Conservation (phyloP, 805 yeast species). For the Isabelozyma heimii region DNA sequence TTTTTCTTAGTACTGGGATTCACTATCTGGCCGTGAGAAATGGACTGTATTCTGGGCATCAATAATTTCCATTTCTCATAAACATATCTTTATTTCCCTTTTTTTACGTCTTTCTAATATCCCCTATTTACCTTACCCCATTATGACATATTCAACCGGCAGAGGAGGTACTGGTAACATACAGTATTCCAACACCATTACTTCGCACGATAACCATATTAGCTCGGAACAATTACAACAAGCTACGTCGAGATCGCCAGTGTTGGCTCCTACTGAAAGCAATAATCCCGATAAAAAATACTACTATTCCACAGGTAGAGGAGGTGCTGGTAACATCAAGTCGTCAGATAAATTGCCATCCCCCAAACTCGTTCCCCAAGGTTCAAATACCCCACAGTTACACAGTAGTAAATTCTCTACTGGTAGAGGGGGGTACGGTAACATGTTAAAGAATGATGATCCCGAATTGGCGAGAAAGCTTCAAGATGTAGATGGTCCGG, state of each 20-base stretch:
- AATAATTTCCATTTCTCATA: background rate
- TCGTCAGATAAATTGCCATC: conserved; percentile 42
- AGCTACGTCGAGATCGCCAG: background rate
- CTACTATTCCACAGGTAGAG: conserved; percentile 69
- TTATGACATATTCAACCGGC: conserved; percentile 32
- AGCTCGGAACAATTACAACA: background rate
- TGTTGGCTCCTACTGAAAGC: conserved; percentile 13
- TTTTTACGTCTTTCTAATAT: background rate
- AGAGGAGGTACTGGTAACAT: conserved; percentile 41
- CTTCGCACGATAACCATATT: conserved; percentile 15
- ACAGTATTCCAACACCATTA: conserved; percentile 12
- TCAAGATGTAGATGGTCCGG: conserved; percentile 58
- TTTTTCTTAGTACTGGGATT: background rate
- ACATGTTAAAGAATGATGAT: conserved; percentile 63
- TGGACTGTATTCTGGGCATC: background rate
- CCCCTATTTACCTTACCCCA: background rate
- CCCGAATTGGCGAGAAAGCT: conserved; percentile 57
- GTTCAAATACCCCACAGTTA: conserved; percentile 60
- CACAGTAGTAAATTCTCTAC: conserved; percentile 58
- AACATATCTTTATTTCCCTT: background rate
- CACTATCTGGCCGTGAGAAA: background rate
- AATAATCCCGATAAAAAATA: conserved; percentile 23
- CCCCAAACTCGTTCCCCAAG: conserved; percentile 56
- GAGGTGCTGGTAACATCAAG: conserved; percentile 73
- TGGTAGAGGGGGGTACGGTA: conserved; percentile 80